Percentiles rank a stretch among this genome's conserved stretches.
phyloP scores from a whole-genome alignment of 1,284 basidiomycete genomes.

The Paramarasmius palmivorus region DNA sequence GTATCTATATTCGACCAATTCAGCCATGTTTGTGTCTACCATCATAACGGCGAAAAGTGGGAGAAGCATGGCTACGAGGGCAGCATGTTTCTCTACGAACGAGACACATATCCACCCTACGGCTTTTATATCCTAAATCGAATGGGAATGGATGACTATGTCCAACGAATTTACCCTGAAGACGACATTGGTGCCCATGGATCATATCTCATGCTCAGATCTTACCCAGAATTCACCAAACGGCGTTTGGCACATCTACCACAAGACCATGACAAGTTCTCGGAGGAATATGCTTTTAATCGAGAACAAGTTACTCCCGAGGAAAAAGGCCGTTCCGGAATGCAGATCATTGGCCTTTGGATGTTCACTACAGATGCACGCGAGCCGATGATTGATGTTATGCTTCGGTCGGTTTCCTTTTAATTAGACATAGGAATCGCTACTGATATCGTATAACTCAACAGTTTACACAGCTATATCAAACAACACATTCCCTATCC shows the following conservation, averaged over 20 bases:
- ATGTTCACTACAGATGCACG: constrained; percentile 72
- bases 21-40: constrained; percentile 81
- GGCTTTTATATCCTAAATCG: constrained; percentile 89
- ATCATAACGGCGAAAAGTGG: constrained; percentile 72
- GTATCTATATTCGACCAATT: constrained; percentile 82
- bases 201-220: constrained; percentile 74
- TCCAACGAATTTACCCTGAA: constrained; percentile 75
- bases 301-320: constrained; percentile 35
- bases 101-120: constrained; percentile 76
- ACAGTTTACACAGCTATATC: constrained; percentile 64
- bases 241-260: constrained; percentile 29
- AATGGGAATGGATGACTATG: constrained; percentile 83
- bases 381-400: constrained; percentile 68
- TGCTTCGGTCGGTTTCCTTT: constrained; percentile 51
- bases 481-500: constrained; percentile 67
- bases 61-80: constrained; percentile 86
- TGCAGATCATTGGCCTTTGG: constrained; percentile 75
- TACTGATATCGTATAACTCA: constrained; percentile 3
- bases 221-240: constrained; percentile 68
- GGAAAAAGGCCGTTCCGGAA: constrained; percentile 49
- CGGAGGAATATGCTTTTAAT: constrained; percentile 43
- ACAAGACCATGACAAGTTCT: constrained; percentile 45
- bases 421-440: constrained; percentile 2
- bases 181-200: constrained; percentile 71
- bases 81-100: constrained; percentile 86